phyloP scores from a whole-genome alignment of 78 protist species.

The Ministeria vibrans region DNA sequence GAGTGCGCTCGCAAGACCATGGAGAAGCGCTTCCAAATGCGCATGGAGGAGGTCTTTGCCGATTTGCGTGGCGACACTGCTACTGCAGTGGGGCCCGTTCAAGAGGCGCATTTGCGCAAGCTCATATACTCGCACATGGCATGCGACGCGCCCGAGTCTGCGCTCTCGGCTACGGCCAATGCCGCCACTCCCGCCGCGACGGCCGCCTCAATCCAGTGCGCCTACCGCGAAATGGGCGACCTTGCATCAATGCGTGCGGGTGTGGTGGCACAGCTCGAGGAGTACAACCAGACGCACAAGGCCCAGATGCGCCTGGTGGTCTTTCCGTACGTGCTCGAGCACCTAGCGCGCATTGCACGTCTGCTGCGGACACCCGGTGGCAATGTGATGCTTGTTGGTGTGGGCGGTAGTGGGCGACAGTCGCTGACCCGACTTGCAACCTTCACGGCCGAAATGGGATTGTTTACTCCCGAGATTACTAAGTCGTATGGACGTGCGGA shows the following conservation, averaged over 20 bases:
- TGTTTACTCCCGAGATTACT: constrained; percentile 50
- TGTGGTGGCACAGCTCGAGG: constrained; percentile 12
- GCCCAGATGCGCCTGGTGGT: constrained; percentile 66
- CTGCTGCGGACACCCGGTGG: constrained; percentile 70
- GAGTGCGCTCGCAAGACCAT: not conserved
- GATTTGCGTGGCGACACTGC: not conserved
- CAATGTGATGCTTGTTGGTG: constrained; percentile 87
- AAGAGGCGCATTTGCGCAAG: too few species aligned
- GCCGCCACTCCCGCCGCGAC: not conserved
- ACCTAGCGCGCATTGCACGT: constrained; percentile 71
- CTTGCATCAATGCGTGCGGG: not conserved
- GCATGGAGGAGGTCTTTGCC: too few species aligned
- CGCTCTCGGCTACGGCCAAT: not conserved
- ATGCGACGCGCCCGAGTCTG: too few species aligned
- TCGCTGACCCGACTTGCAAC: constrained; percentile 81
- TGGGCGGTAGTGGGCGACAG: constrained; percentile 88
- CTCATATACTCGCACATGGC: too few species aligned
- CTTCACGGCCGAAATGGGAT: constrained; percentile 44
- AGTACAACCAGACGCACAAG: constrained; percentile 35
- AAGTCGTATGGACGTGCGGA: constrained; percentile 28
- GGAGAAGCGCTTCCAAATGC: not conserved
- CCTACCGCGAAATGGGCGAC: constrained; percentile 18
- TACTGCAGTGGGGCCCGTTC: not conserved
- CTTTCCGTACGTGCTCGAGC: constrained; percentile 72
- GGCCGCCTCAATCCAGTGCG: too few species aligned